phyloP scores from a whole-genome alignment of 2,329 filamentous ascomycete genomes.

The Thielaviopsis ethacetica region DNA sequence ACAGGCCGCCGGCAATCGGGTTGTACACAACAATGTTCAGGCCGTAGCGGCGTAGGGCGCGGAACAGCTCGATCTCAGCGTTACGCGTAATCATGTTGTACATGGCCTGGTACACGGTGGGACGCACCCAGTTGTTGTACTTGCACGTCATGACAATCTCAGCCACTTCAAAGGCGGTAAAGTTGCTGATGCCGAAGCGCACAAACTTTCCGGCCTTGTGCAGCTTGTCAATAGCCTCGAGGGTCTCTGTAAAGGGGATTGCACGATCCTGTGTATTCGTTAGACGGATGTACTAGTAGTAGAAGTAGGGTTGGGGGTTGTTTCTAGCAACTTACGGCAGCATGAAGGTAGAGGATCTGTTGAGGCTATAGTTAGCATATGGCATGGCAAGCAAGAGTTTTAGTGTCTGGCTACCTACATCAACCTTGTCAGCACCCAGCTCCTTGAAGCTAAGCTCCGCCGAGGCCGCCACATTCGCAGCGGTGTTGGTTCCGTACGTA shows the following conservation, averaged over 20 bases:
- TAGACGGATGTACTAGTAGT: constrained; percentile 12
- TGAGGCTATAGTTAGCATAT: background rate
- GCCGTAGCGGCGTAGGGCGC: constrained; percentile 57
- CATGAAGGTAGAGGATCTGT: constrained; percentile 59
- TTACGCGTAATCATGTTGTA: constrained; percentile 66
- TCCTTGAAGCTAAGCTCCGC: constrained; percentile 55
- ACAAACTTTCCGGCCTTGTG: constrained; percentile 80
- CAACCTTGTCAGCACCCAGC: constrained; percentile 55
- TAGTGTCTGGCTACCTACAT: constrained; percentile 28
- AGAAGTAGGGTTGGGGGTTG: background rate
- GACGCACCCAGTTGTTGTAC: constrained; percentile 64
- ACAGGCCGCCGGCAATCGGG: constrained; percentile 63
- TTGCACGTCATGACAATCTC: constrained; percentile 69
- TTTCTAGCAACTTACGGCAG: constrained; percentile 26
- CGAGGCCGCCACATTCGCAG: constrained; percentile 45
- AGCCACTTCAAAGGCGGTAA: constrained; percentile 72
- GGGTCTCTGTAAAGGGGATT: constrained; percentile 62
- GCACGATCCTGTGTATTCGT: constrained; percentile 34
- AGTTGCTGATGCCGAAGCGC: constrained; percentile 66
- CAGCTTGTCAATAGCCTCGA: constrained; percentile 61
- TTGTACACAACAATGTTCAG: constrained; percentile 72
- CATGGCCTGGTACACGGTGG: constrained; percentile 77
- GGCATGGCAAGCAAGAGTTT: background rate
- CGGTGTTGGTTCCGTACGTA: constrained; percentile 41
- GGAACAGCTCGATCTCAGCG: constrained; percentile 60